A percentile compares a stretch with the other conserved stretches of the same genome.
Evolutionary conservation across 2,329 filamentous ascomycete genomes (phyloP).

Genomic region (Fusarium buxicola): DNA sequence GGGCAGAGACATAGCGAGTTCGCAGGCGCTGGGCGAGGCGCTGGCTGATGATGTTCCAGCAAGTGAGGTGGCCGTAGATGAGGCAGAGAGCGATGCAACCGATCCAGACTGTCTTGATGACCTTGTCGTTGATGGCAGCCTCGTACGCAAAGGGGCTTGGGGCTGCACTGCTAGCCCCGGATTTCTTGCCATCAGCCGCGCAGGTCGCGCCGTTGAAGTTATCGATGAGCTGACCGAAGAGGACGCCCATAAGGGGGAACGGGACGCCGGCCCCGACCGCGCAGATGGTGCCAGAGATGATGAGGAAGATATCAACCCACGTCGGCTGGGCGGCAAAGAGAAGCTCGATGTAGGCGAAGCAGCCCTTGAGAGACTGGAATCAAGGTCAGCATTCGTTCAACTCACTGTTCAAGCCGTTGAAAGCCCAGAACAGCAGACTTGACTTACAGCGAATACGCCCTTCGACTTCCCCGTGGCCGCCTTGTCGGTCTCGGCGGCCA

Average conservation of each 20-base stretch:
- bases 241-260: constrained; percentile 71
- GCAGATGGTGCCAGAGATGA: constrained; percentile 55
- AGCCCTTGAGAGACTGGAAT: constrained; percentile 23
- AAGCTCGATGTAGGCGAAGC: constrained; percentile 54
- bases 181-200: constrained; percentile 41
- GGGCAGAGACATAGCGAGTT: constrained; percentile 66
- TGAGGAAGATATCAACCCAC: constrained; percentile 55
- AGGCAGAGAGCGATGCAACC: constrained; percentile 70
- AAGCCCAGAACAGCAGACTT: background rate
- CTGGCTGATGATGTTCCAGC: constrained; percentile 73
- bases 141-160: constrained; percentile 50
- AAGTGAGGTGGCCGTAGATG: constrained; percentile 73
- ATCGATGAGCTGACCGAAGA: constrained; percentile 73
- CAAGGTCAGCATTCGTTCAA: background rate
- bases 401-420: background rate
- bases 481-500: constrained; percentile 29
- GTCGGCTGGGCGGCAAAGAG: constrained; percentile 53
- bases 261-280: constrained; percentile 70
- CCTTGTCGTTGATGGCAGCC: constrained; percentile 63
- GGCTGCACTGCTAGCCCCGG: constrained; percentile 26
- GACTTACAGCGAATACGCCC: constrained; percentile 29
- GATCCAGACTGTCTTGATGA: constrained; percentile 69
- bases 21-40: constrained; percentile 72
- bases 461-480: constrained; percentile 18
- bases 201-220: constrained; percentile 69